These are phyloP conservation scores for Rhodotorula diobovata DNA, from an alignment of 768 basidiomycete species.

Conservation along the genomic window DNA sequence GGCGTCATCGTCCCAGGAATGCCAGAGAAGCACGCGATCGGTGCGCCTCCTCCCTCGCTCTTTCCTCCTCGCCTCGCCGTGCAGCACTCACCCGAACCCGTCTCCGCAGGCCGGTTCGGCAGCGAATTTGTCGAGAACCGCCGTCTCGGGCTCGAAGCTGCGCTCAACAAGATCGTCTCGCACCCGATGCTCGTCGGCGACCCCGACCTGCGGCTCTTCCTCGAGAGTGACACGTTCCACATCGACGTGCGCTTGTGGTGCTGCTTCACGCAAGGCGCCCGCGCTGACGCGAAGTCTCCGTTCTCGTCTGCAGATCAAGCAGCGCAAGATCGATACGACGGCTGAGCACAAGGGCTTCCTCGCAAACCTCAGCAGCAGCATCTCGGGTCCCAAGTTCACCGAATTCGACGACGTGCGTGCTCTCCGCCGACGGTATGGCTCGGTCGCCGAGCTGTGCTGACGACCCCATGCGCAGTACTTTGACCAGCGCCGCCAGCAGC, in stretches of 20 bases:
- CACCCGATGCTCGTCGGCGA: conserved; percentile 88
- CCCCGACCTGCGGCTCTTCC: conserved; percentile 76
- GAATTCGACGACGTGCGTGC: conserved; percentile 74
- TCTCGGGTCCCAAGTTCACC: conserved; percentile 69
- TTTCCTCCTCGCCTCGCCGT: neutral
- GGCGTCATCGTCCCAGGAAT: conserved; percentile 95
- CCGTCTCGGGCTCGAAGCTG: conserved; percentile 75
- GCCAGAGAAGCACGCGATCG: conserved; percentile 90
- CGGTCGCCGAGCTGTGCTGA: neutral
- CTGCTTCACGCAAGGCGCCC: neutral
- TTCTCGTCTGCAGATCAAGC: conserved; percentile 64
- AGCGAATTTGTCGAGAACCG: conserved; percentile 85
- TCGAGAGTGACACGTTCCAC: conserved; percentile 87
- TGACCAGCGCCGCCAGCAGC: conserved; percentile 72
- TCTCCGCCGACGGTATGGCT: neutral
- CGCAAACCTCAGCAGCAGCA: conserved; percentile 23
- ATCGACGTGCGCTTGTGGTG: conserved; percentile 60
- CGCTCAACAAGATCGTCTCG: conserved; percentile 84
- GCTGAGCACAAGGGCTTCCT: conserved; percentile 59
- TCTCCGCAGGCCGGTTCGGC: conserved; percentile 65
- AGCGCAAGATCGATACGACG: conserved; percentile 69
- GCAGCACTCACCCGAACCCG: neutral
- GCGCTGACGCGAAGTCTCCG: neutral
- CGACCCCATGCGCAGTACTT: conserved; percentile 67
- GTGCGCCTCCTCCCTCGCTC: conserved; percentile 29